A percentile compares a stretch with the other conserved stretches of the same genome.
Evolutionary conservation across 192 early-diverging fungal genomes (phyloP).

Genomic region (Glomus cerebriforme): DNA sequence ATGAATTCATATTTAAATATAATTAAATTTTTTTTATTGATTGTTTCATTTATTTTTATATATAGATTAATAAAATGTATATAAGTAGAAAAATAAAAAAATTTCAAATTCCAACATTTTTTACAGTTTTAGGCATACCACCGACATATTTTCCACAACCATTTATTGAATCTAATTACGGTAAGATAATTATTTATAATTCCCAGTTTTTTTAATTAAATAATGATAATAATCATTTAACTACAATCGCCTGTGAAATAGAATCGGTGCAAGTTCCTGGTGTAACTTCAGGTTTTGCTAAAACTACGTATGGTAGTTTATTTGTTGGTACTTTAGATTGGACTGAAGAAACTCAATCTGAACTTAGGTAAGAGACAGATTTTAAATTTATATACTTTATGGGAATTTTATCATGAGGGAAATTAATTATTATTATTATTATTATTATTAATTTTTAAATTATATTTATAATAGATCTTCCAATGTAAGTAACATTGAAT

Average conservation of each 20-base stretch:
- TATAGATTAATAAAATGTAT: conserved; percentile 10
- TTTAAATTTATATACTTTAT: neutral
- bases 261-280: conserved; percentile 3
- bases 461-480: neutral
- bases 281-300: neutral
- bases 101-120: neutral
- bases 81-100: neutral
- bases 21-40: neutral
- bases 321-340: conserved; percentile 1
- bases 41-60: neutral
- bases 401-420: neutral
- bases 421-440: neutral
- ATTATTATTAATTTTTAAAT: neutral
- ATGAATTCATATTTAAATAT: neutral
- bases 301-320: neutral
- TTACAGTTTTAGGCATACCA: neutral
- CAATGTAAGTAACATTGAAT: neutral
- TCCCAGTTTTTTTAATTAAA: neutral
- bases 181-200: neutral
- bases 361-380: neutral
- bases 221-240: too few relatives aligned
- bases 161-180: conserved; percentile 1
- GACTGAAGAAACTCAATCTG: neutral
- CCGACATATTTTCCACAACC: neutral
- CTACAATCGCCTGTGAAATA: too few relatives aligned